Evolutionary conservation across 2,329 filamentous ascomycete species (phyloP), one percentile per base, ranked within the genome.

Genomic region (Calonectria naviculata): DNA sequence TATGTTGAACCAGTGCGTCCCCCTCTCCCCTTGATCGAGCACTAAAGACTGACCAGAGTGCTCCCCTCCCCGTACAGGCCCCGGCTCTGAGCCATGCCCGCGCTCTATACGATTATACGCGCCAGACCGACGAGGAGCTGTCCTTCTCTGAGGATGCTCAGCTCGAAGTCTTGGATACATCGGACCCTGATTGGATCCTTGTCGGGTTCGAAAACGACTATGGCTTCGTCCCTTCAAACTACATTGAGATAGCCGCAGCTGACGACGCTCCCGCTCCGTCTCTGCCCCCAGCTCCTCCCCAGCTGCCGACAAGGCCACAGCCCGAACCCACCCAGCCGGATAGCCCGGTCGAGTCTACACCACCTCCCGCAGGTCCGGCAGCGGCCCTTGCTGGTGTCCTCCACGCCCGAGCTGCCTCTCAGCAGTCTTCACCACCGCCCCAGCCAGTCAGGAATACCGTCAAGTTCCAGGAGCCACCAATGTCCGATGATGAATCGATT

Each of bases 51-150:
- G 65, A 61, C 56, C 29, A 66, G 47, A 49, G 44, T 64, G 36
- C 54, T 47, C n/a, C 19, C 66, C 28, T 60, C 71, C 74, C 70
- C 71, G 65, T 76, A 94, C 60, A 78, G 92, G 92, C 92, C 70
- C 85, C 89, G 78, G 90, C 93, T 28, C 83, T 90, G 72, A 87
- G 90, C 72, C 89, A 92, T 76, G 97, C 96, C 61, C 95, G 93
- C 82, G 94, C 97, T n/a, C 90, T 98, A n/a, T 99, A 96, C 86
- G 97, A 99, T 83, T 99, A 99, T 83, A 94, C 94, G 62, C 91
- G 96, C 78, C 97, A 99, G 85, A 99, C 97, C 28, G 97, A 99
- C 80, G 97, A 99, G 84, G 97, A 99, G 84, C 88, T 99, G 12
- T 98, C 96, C 28, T 98, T 99, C 81, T 90, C 94, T 60, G 97